Conservation (phyloP, 495 filamentous ascomycete genomes). For the Tuber umbilicatum region DNA sequence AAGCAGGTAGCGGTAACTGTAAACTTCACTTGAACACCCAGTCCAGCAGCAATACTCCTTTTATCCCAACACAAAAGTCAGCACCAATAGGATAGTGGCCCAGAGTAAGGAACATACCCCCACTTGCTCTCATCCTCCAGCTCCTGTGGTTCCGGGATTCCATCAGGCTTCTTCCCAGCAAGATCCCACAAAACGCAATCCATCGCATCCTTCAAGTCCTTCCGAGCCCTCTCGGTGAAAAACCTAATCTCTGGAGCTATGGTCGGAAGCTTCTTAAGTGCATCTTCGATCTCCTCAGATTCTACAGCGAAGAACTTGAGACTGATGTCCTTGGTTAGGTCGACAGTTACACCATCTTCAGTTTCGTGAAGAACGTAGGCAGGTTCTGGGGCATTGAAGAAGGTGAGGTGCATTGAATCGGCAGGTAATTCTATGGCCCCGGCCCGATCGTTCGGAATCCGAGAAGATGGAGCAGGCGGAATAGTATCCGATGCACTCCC, state of each 20-base stretch:
- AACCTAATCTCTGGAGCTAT: not conserved
- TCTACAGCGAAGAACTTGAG: not conserved
- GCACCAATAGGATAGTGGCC: not conserved
- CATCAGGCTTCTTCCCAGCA: not conserved
- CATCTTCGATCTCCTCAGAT: not conserved
- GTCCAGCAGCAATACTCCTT: not conserved
- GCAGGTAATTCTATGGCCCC: not conserved
- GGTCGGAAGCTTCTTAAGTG: not conserved
- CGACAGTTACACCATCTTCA: not conserved
- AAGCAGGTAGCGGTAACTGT: not conserved
- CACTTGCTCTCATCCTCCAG: not conserved
- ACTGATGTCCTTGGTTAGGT: not conserved
- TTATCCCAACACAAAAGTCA: not conserved
- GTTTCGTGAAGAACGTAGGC: not conserved
- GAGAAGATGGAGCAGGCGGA: not conserved
- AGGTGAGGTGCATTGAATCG: not conserved
- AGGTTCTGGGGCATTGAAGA: not conserved
- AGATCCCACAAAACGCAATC: not conserved
- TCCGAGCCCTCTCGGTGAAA: not conserved
- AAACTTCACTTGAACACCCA: not conserved
- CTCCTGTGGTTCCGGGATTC: not conserved
- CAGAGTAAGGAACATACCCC: not conserved
- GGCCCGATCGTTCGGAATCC: too few relatives aligned
- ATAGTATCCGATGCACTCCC: not conserved
- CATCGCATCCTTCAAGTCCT: fast-evolving